Base-by-base conservation (phyloP, 495 filamentous ascomycete genomes). In the Aspergillus nidulans region DNA sequence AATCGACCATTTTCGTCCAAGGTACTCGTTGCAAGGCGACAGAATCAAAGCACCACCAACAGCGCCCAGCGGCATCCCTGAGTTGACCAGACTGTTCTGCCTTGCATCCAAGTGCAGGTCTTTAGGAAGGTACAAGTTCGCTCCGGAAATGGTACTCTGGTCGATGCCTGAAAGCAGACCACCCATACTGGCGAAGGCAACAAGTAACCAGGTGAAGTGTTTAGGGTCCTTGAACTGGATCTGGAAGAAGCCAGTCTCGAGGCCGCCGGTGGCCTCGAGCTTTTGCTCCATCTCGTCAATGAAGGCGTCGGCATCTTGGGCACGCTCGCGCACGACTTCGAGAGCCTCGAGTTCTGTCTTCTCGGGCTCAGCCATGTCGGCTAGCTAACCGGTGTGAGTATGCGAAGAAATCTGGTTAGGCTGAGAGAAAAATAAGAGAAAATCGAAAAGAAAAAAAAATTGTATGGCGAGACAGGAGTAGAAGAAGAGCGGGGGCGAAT, bases 141-240 rank as follows among this genome's bases (percentile, higher is more conserved):
- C 83, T 52, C 82, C 82, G 43, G 68, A 74, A 60, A 85, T 85
- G 26, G 83, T 64, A 24, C 77, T 82, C 65, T 84, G 82, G 60
- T 85, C 83, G 9, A 85, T 69, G 61, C 82, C 83, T 10, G 80
- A 84, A 1, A 85, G 75, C 28, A 85, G 55, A 61, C 82, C 83
- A 52, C 81, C 81, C 77, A 84, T 80, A 3, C 78, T 81, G 24
- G 82, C 83, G 59, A 85, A 85, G 25, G 71, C 80, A n/a, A 84
- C 82, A 9, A 85, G 74, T 13, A 85, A 61, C 62, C 74, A 84
- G 30, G 81, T 84, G 59, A 83, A 85, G 41, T 64, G 36, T 32
- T 64, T 67, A 0, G 77, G 77, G 56, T 74, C 75, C 36, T 64
- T 54, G 50, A 58, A 53, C 25, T 48, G 20, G 26, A 56, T 24